A percentile compares a stretch with the other conserved stretches of the same genome.
Evolutionary conservation across 192 early-diverging fungal genomes (phyloP).

Genomic region (Linnemannia hyalina): DNA sequence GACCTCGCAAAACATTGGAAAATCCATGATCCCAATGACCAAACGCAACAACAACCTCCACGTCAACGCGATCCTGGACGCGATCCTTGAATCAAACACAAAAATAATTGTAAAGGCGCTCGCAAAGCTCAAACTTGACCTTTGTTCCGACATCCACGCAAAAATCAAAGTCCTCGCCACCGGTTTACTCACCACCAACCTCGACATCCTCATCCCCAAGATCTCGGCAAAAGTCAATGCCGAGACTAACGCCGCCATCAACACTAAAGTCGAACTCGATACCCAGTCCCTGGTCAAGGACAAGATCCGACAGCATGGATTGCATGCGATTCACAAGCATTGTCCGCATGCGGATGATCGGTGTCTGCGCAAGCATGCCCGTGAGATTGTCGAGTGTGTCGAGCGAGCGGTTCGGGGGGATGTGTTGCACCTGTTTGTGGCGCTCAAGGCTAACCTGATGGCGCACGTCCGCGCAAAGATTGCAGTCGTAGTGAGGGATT

Average conservation of each 20-base stretch:
- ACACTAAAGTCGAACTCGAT: conserved; percentile 27
- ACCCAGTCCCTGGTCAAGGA: conserved; percentile 20
- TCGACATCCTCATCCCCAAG: neutral
- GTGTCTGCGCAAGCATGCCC: conserved; percentile 12
- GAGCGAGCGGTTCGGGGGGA: conserved; percentile 17
- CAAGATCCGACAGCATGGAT: conserved; percentile 13
- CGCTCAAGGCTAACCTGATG: conserved; percentile 34
- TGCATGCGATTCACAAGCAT: neutral
- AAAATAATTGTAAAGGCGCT: conserved; percentile 25
- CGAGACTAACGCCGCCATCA: conserved; percentile 2
- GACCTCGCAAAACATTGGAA: too few relatives aligned
- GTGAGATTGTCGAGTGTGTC: conserved; percentile 4
- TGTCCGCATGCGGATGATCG: conserved; percentile 5
- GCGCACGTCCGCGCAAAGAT: conserved; percentile 26
- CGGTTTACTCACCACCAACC: neutral
- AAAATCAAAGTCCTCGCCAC: conserved; percentile 11
- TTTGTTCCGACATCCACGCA: conserved; percentile 24
- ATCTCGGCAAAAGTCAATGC: conserved; percentile 10
- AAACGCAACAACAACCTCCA: neutral
- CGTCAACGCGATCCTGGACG: neutral
- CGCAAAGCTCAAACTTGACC: conserved; percentile 18
- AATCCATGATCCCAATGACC: neutral
- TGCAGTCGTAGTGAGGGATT: neutral
- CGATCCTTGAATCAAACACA: conserved; percentile 12
- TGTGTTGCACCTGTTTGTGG: conserved; percentile 28